Conservation (phyloP, 2,329 filamentous ascomycete genomes). For the Aspergillus sojae region DNA sequence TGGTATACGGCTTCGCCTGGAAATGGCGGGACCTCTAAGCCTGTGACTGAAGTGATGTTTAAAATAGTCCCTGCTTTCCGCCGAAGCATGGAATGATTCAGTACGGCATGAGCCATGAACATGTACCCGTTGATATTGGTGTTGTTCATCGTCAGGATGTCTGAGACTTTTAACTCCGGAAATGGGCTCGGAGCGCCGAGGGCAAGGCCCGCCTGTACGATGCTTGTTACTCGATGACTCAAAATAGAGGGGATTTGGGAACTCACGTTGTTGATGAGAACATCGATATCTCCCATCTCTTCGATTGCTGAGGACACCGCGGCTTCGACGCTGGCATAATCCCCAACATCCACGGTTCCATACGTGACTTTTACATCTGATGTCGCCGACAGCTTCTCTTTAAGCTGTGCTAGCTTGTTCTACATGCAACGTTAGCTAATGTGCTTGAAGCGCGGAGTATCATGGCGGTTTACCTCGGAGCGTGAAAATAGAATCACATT, state of each 20-base stretch:
- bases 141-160: conserved; percentile 50
- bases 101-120: conserved; percentile 48
- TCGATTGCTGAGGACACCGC: conserved; percentile 35
- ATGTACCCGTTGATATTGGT: conserved; percentile 55
- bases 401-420: conserved; percentile 20
- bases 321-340: conserved; percentile 23
- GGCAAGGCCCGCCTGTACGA: conserved; percentile 47
- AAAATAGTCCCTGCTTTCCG: conserved; percentile 49
- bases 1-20: conserved; percentile 55
- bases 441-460: background rate
- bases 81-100: conserved; percentile 48
- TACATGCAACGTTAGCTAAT: conserved; percentile 12
- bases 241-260: no score
- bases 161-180: conserved; percentile 43
- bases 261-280: conserved; percentile 50
- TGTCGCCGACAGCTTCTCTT: conserved; percentile 5
- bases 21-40: conserved; percentile 52
- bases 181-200: conserved; percentile 50
- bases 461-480: conserved; percentile 29
- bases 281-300: conserved; percentile 44
- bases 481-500: conserved; percentile 50
- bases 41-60: conserved; percentile 53
- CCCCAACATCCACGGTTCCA: conserved; percentile 22
- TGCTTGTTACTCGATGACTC: background rate
- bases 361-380: conserved; percentile 13